Percentiles rank a stretch among this genome's conserved stretches.
phyloP scores from a whole-genome alignment of 345 rosid species.

The Heritiera littoralis region DNA sequence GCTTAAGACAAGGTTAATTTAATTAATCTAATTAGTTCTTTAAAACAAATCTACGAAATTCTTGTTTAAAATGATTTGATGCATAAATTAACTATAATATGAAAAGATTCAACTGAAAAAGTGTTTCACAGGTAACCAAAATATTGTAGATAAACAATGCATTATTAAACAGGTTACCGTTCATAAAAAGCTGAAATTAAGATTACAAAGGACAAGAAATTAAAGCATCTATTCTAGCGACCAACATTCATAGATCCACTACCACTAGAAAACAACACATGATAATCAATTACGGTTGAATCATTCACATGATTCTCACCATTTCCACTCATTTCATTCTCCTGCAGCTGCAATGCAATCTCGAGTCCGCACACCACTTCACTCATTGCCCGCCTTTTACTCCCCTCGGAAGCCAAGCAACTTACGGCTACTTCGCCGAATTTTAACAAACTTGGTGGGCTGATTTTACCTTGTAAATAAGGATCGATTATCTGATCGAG shows the following conservation, averaged over 20 bases:
- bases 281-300: not conserved
- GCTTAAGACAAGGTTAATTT: too few relatives aligned
- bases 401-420: slow-evolving; percentile 39
- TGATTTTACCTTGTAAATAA: slow-evolving; percentile 30
- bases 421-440: not conserved
- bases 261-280: not conserved
- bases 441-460: slow-evolving; percentile 28
- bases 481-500: slow-evolving; percentile 37
- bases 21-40: too few relatives aligned
- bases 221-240: not conserved
- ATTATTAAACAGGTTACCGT: not conserved
- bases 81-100: too few relatives aligned
- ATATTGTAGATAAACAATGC: too few relatives aligned
- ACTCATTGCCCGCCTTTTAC: slow-evolving; percentile 39
- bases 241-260: not conserved
- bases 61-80: too few relatives aligned
- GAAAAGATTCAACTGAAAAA: too few relatives aligned
- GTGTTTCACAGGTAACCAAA: too few relatives aligned
- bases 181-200: not conserved
- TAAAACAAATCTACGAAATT: too few relatives aligned
- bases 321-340: slow-evolving; percentile 1
- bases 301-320: not conserved
- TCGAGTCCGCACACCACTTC: slow-evolving; percentile 47
- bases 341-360: slow-evolving; percentile 31
- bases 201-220: not conserved